phyloP scores from a whole-genome alignment of 106 monocot genomes.

The Alisma plantagoaquatica region DNA sequence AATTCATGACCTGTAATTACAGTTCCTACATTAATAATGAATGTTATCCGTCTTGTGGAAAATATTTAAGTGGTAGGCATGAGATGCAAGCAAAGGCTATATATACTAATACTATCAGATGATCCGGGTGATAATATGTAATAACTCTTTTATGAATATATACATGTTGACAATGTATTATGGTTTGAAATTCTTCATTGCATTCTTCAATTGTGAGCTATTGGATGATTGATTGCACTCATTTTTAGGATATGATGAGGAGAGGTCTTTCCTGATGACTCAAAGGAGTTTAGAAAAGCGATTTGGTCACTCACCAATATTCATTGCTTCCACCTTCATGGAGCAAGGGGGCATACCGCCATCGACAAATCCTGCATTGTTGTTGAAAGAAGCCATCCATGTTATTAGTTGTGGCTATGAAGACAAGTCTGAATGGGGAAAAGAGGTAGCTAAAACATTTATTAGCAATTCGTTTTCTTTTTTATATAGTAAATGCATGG shows the following conservation, averaged over 20 bases:
- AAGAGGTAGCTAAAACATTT: slow-evolving; percentile 38
- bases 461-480: not conserved
- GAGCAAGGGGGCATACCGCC: slow-evolving; percentile 82
- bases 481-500: not conserved
- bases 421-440: slow-evolving; percentile 90
- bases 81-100: not conserved
- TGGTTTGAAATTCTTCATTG: not conserved
- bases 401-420: slow-evolving; percentile 94
- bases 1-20: no score
- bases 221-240: not conserved
- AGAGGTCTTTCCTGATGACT: slow-evolving; percentile 31
- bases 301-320: slow-evolving; percentile 78
- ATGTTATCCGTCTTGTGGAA: no score
- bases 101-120: no score
- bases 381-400: slow-evolving; percentile 86
- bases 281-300: slow-evolving; percentile 85
- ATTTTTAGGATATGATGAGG: not conserved
- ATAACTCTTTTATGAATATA: not conserved
- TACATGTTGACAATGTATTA: not conserved
- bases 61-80: not conserved
- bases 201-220: no score
- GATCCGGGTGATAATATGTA: not conserved
- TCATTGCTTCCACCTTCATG: slow-evolving; percentile 82
- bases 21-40: no score
- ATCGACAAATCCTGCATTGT: slow-evolving; percentile 63